Percentiles rank a stretch among this genome's conserved stretches.
phyloP scores from a whole-genome alignment of 768 basidiomycete genomes.

The Coprinopsis marcescibilis region DNA sequence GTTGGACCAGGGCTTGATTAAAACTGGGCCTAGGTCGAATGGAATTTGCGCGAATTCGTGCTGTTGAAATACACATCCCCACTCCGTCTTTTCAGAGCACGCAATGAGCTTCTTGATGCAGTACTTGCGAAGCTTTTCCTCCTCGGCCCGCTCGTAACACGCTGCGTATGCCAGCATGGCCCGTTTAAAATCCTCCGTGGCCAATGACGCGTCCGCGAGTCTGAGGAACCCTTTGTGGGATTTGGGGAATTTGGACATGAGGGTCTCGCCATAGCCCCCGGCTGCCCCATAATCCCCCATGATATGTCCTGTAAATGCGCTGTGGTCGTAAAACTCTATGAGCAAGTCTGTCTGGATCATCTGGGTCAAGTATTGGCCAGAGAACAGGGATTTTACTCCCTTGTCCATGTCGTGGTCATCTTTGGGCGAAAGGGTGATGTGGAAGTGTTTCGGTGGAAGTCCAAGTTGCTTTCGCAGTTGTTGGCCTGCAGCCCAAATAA shows the following conservation, averaged over 20 bases:
- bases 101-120: constrained; percentile 40
- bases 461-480: constrained; percentile 42
- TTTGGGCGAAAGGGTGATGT: constrained; percentile 40
- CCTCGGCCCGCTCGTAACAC: constrained; percentile 34
- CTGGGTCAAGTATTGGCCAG: constrained; percentile 24
- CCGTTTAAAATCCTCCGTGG: constrained; percentile 32
- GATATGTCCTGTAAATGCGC: constrained; percentile 38
- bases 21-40: constrained; percentile 20
- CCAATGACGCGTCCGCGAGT: constrained; percentile 40
- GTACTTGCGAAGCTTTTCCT: constrained; percentile 33
- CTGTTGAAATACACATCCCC: constrained; percentile 41
- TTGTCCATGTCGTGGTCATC: constrained; percentile 44
- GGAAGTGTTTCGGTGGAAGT: constrained; percentile 48
- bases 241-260: constrained; percentile 27
- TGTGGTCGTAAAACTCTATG: constrained; percentile 39
- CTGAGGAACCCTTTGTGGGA: constrained; percentile 45
- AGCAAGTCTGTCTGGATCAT: no score
- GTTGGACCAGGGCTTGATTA: constrained; percentile 38
- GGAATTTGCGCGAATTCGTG: constrained; percentile 38
- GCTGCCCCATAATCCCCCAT: constrained; percentile 31
- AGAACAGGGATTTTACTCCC: constrained; percentile 39
- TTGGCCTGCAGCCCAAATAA: constrained; percentile 54
- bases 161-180: constrained; percentile 53
- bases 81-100: constrained; percentile 45
- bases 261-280: constrained; percentile 22